Evolutionary conservation across 257 asterid genomes (phyloP), one percentile per base, ranked within the genome.

Genomic region (Paraleonurus japonicus): DNA sequence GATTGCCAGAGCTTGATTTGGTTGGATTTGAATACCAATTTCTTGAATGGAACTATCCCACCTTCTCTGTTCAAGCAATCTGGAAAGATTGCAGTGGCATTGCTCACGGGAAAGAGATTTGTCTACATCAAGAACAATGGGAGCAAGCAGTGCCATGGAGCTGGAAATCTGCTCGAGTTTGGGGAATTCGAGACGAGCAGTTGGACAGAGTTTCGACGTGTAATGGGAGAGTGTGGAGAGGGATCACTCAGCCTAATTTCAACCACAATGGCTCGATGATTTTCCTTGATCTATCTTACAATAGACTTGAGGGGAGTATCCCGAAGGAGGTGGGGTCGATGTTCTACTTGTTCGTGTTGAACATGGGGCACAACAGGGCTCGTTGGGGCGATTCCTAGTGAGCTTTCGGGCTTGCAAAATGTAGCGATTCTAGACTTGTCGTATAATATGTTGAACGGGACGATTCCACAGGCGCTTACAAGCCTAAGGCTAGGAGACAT

Each of bases 101-200:
- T 81, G 27, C 83, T 87, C 7, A 90, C 96, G 0, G 93, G 95
- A 3, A 93, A 89, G 72, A 66, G 76, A 7, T 90, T 79, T 0
- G 83, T 80, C 41, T 90, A 90, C 63, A 86, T 92, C 65, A 90
- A 78, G 85, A 88, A 89, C 47, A 90, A 90, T 22, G 98, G 96
- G 24, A 88, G 94, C 74, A 78, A 75, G 63, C 76, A 81, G 65
- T 93, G 98, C 77, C 96, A 88, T 24, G 98, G 98, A 35, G 90
- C 97, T 0, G 98, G 98, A 59, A 90, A 89, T 82, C 76, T 93
- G 83, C 95, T 93, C 1, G 98, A 93, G 84, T 93, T 90, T 78
- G 95, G 85, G 41, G 97, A 33, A 86, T 93, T 67, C 70, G 98
- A 45, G 83, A 73, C 32, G 94, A 82, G 32, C 90, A 85, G 53